Evolutionary conservation across 192 early-diverging fungal species (phyloP).

Genomic region (Podila epigama): DNA sequence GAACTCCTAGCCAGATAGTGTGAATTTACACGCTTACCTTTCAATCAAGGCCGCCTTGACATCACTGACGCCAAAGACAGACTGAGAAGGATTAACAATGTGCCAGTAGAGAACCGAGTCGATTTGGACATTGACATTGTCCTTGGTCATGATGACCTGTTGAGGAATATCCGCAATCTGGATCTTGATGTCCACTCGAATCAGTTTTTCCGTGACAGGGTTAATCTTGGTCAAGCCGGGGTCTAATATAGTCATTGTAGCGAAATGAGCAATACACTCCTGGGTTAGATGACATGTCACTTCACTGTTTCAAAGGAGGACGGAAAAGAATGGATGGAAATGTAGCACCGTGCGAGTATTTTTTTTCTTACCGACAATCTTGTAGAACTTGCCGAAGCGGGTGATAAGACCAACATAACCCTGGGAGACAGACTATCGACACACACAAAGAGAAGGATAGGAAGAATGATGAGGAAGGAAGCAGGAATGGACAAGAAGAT

Average conservation of each 20-base stretch:
- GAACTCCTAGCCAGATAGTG: neutral
- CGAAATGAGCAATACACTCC: neutral
- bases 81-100: slow-evolving; percentile 78
- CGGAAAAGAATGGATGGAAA: neutral
- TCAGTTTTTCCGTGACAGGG: slow-evolving; percentile 54
- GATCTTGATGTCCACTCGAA: slow-evolving; percentile 58
- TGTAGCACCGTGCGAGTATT: no score
- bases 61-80: slow-evolving; percentile 81
- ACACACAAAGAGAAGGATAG: neutral
- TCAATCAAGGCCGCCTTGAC: slow-evolving; percentile 85
- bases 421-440: slow-evolving; percentile 58
- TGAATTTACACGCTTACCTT: slow-evolving; percentile 52
- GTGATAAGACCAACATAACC: slow-evolving; percentile 74
- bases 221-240: slow-evolving; percentile 66
- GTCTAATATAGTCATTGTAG: slow-evolving; percentile 33
- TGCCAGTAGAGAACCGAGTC: slow-evolving; percentile 92
- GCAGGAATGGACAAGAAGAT: neutral
- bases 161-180: slow-evolving; percentile 63
- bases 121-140: slow-evolving; percentile 87
- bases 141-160: slow-evolving; percentile 88
- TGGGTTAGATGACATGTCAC: no score
- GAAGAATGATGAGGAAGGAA: neutral
- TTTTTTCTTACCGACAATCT: slow-evolving; percentile 38
- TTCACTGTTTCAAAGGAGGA: no score
- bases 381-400: slow-evolving; percentile 69